These are phyloP conservation scores for Alternaria gansuensis DNA, from an alignment of 2,329 filamentous ascomycete genomes.

Conservation along the genomic window DNA sequence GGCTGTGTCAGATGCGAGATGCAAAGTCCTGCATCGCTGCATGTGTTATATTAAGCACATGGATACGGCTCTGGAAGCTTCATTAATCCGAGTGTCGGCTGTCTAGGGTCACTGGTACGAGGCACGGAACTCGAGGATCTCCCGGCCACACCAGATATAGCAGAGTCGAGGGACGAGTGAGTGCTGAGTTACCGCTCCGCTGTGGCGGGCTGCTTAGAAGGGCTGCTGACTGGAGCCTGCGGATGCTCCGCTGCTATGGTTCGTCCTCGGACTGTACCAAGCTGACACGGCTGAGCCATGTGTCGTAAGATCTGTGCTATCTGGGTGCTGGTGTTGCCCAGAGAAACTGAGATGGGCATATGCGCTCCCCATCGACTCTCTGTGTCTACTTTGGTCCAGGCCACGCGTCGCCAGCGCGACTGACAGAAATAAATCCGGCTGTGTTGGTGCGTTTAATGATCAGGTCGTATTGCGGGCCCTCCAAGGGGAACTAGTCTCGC, in stretches of 20 bases:
- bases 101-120: not conserved
- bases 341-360: not conserved
- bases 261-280: not conserved
- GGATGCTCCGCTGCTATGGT: conserved; percentile 4
- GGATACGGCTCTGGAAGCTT: conserved; percentile 9
- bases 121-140: conserved; percentile 7
- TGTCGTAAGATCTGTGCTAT: not conserved
- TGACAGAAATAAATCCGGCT: conserved; percentile 11
- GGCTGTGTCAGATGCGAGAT: conserved; percentile 9
- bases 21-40: conserved; percentile 1
- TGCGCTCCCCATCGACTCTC: conserved; percentile 1
- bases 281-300: conserved; percentile 6
- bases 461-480: conserved; percentile 17
- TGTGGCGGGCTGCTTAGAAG: conserved; percentile 22
- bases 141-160: conserved; percentile 2
- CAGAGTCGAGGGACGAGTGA: conserved; percentile 14
- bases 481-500: conserved; percentile 12
- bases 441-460: conserved; percentile 9
- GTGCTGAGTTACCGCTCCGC: conserved; percentile 14
- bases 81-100: conserved; percentile 5
- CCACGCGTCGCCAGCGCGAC: conserved; percentile 17
- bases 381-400: conserved; percentile 3
- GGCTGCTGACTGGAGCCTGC: conserved; percentile 19
- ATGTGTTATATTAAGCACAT: conserved; percentile 12
- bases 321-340: not conserved